Percentiles rank a stretch among this genome's conserved stretches.
Conservation (phyloP, 2,329 filamentous ascomycete genomes). For the Tolypocladium guangdongense region DNA sequence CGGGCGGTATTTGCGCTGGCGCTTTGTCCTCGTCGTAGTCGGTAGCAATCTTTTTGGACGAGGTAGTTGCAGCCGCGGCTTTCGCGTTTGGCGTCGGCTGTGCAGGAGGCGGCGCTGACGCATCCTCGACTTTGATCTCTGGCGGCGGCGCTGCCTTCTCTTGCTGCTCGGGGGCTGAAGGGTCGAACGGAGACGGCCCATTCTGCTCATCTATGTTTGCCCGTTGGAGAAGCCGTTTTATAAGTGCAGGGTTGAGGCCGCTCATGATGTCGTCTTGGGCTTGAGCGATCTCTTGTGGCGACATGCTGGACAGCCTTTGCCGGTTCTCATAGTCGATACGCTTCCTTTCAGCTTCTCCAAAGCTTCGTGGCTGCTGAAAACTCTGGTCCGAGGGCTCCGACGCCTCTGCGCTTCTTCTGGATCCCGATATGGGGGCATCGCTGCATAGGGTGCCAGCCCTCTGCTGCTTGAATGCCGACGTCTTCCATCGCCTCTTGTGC, state of each 20-base stretch:
- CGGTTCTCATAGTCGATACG: slow-evolving; percentile 78
- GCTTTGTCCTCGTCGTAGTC: slow-evolving; percentile 31
- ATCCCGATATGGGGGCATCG: slow-evolving; percentile 1
- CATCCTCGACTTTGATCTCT: slow-evolving; percentile 25
- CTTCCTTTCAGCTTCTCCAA: slow-evolving; percentile 48
- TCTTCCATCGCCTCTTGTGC: slow-evolving; percentile 63
- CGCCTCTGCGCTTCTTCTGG: not conserved
- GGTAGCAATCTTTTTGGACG: slow-evolving; percentile 15
- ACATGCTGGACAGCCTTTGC: slow-evolving; percentile 66
- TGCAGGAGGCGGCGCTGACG: slow-evolving; percentile 10
- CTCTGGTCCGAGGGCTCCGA: not conserved
- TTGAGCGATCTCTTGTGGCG: slow-evolving; percentile 65
- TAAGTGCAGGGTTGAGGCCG: slow-evolving; percentile 61
- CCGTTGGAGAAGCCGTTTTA: slow-evolving; percentile 66
- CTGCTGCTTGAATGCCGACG: slow-evolving; percentile 69
- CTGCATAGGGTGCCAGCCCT: slow-evolving; percentile 14
- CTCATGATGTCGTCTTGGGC: slow-evolving; percentile 72
- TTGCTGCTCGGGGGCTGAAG: slow-evolving; percentile 10
- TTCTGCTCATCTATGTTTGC: slow-evolving; percentile 60
- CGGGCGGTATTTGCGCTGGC: slow-evolving; percentile 27
- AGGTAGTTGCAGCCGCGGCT: slow-evolving; percentile 1
- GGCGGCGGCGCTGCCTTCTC: slow-evolving; percentile 10
- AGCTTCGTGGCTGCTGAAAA: slow-evolving; percentile 6
- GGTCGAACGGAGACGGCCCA: slow-evolving; percentile 33
- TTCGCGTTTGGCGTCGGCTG: slow-evolving; percentile 1